phyloP scores from a whole-genome alignment of 1,139 yeast species.

The Taphrina communis region DNA sequence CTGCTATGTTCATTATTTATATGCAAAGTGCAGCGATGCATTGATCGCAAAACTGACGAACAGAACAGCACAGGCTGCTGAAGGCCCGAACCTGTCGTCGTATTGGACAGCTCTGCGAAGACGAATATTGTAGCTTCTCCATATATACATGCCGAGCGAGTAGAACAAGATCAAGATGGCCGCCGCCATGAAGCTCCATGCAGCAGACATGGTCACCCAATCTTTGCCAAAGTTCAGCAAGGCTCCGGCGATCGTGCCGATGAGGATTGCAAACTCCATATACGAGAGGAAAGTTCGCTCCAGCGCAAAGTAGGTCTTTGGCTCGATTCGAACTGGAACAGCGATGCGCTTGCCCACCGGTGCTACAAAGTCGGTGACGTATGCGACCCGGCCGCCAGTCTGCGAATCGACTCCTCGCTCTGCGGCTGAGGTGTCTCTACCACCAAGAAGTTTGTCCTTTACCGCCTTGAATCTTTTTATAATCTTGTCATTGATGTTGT shows the following conservation, averaged over 20 bases:
- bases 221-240: constrained; percentile 87
- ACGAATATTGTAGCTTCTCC: constrained; percentile 84
- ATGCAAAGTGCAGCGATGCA: constrained; percentile 27
- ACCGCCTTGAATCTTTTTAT: constrained; percentile 6
- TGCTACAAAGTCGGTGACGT: constrained; percentile 45
- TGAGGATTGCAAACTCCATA: constrained; percentile 92
- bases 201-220: constrained; percentile 71
- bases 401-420: constrained; percentile 27
- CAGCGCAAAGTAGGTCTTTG: constrained; percentile 97
- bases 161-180: constrained; percentile 75
- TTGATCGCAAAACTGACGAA: constrained; percentile 31
- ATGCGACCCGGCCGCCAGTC: constrained; percentile 26
- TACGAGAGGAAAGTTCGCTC: constrained; percentile 97
- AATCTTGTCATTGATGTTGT: constrained; percentile 28
- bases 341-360: constrained; percentile 93
- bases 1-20: constrained; percentile 3
- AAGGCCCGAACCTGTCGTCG: constrained; percentile 86
- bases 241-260: constrained; percentile 94
- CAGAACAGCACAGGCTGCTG: constrained; percentile 34
- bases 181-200: constrained; percentile 85
- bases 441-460: constrained; percentile 19
- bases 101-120: constrained; percentile 80
- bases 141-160: constrained; percentile 74
- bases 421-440: constrained; percentile 24
- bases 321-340: constrained; percentile 96